phyloP scores from a whole-genome alignment of 257 asterid genomes.

The Ocimum tenuiflorum region DNA sequence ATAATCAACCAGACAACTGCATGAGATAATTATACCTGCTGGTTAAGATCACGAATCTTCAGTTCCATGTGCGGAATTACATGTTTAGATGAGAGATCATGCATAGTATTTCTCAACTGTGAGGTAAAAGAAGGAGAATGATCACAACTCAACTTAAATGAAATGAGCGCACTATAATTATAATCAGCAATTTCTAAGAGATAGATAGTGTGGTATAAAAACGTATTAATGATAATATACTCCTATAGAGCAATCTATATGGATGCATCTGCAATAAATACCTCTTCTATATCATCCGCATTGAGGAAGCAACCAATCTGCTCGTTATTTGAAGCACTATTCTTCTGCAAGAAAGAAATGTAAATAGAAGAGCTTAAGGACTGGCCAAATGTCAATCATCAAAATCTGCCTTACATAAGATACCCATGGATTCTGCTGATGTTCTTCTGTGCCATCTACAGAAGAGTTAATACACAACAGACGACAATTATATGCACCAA shows the following conservation, averaged over 20 bases:
- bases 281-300: conserved; percentile 80
- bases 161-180: conserved; percentile 16
- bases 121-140: conserved; percentile 15
- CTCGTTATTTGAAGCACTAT: conserved; percentile 32
- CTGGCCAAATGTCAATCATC: conserved; percentile 1
- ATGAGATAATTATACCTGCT: conserved; percentile 52
- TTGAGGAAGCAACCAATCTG: conserved; percentile 64
- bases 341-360: conserved; percentile 45
- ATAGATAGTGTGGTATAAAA: conserved; percentile 4
- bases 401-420: conserved; percentile 49
- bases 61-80: conserved; percentile 95
- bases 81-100: conserved; percentile 80
- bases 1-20: conserved; percentile 11
- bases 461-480: conserved; percentile 80
- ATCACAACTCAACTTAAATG: conserved; percentile 10
- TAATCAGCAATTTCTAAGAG: no score
- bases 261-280: conserved; percentile 21
- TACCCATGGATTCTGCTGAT: conserved; percentile 66
- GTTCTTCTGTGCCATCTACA: conserved; percentile 45
- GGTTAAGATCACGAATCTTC: conserved; percentile 80
- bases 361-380: conserved; percentile 15
- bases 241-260: conserved; percentile 14
- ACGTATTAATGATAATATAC: neutral
- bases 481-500: conserved; percentile 79
- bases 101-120: conserved; percentile 74